Conservation (phyloP, 768 basidiomycete genomes). For the Rickenella mellea region DNA sequence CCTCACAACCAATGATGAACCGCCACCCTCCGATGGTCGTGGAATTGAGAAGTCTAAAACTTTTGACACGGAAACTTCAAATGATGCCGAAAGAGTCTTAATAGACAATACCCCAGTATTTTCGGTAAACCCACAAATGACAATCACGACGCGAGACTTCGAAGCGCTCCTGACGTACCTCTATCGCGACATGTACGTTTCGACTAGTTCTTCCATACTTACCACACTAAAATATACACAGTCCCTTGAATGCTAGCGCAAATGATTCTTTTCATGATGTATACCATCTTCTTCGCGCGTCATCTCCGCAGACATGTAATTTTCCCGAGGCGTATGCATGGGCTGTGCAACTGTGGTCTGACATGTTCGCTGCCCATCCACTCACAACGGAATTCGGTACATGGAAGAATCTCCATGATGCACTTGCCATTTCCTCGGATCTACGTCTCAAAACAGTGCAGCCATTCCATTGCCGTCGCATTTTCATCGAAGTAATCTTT, state of each 20-base stretch:
- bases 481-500: slow-evolving; percentile 1
- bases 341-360: slow-evolving; percentile 40
- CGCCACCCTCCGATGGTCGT: slow-evolving; percentile 6
- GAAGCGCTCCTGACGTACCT: slow-evolving; percentile 50
- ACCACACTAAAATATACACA: slow-evolving; percentile 16
- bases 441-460: not conserved
- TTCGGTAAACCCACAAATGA: slow-evolving; percentile 26
- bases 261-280: slow-evolving; percentile 38
- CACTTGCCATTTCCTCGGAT: slow-evolving; percentile 38
- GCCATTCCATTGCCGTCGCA: not conserved
- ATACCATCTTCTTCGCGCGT: slow-evolving; percentile 46
- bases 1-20: slow-evolving; percentile 4
- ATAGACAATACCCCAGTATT: slow-evolving; percentile 3
- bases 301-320: slow-evolving; percentile 46
- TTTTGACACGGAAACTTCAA: slow-evolving; percentile 13
- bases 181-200: slow-evolving; percentile 50
- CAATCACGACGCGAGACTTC: slow-evolving; percentile 36
- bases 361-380: slow-evolving; percentile 32
- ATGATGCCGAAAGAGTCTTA: slow-evolving; percentile 1
- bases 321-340: slow-evolving; percentile 40
- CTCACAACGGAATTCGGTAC: slow-evolving; percentile 23
- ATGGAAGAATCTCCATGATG: slow-evolving; percentile 43
- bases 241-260: slow-evolving; percentile 4
- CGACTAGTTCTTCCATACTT: slow-evolving; percentile 6
- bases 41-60: slow-evolving; percentile 9